These are phyloP conservation scores for Geotrichum candidum DNA, from an alignment of 1,139 yeast genomes.

Conservation along the genomic window DNA sequence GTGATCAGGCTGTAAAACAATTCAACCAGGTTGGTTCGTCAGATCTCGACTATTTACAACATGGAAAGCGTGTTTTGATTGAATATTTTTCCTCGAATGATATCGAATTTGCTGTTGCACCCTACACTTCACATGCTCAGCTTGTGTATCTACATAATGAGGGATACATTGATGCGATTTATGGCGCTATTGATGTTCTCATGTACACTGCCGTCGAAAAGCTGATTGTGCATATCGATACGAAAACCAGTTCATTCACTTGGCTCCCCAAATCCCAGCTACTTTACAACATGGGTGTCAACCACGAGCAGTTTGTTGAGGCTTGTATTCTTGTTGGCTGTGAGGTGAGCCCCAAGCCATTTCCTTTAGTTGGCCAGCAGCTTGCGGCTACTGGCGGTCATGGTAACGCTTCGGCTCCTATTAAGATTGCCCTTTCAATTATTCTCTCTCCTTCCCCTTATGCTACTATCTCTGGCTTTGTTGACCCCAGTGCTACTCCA, in stretches of 20 bases:
- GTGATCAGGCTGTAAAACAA: constrained; percentile 33
- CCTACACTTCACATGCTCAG: constrained; percentile 79
- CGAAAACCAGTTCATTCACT: constrained; percentile 52
- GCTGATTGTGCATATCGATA: constrained; percentile 68
- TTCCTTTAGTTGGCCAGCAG: constrained; percentile 43
- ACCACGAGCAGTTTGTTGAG: constrained; percentile 65
- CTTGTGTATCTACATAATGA: constrained; percentile 54
- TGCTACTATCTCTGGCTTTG: constrained; percentile 29
- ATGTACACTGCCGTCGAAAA: constrained; percentile 58
- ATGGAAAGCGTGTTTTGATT: constrained; percentile 43
- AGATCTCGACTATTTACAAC: constrained; percentile 32
- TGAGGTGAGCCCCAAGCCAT: constrained; percentile 63
- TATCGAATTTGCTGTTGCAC: constrained; percentile 70
- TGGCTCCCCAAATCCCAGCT: constrained; percentile 58
- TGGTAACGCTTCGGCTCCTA: constrained; percentile 25
- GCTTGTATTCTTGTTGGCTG: constrained; percentile 67
- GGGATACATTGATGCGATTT: constrained; percentile 63
- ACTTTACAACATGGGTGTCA: constrained; percentile 52
- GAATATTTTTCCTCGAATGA: constrained; percentile 50
- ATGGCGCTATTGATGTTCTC: constrained; percentile 77
- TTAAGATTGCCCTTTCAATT: constrained; percentile 12
- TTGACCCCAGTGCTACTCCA: constrained; percentile 26
- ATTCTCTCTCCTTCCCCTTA: constrained; percentile 36
- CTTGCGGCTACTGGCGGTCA: constrained; percentile 33
- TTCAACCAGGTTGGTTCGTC: constrained; percentile 28